Conservation (phyloP, 1,139 yeast genomes). For the Candida sp. region DNA sequence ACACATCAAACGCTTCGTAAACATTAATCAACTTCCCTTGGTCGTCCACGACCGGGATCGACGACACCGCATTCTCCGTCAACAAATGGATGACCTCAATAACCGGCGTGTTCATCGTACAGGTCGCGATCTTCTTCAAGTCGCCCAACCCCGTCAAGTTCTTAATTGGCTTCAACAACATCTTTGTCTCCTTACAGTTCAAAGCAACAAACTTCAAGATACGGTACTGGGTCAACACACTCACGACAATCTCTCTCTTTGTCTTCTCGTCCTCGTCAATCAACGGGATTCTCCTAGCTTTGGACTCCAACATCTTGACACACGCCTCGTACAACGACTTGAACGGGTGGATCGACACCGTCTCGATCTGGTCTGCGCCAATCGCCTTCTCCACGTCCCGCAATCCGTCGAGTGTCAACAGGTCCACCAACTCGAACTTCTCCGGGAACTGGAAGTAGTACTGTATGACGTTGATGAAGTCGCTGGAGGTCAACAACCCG, state of each 20-base stretch:
- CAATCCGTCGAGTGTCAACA: conserved; percentile 82
- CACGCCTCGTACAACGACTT: conserved; percentile 93
- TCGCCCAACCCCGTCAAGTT: conserved; percentile 65
- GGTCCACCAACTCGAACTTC: conserved; percentile 88
- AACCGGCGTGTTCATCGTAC: conserved; percentile 92
- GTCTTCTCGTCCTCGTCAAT: conserved; percentile 95
- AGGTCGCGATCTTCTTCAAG: conserved; percentile 68
- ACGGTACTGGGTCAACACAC: conserved; percentile 96
- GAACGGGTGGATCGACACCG: conserved; percentile 90
- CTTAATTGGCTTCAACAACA: conserved; percentile 75
- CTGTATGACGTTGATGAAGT: conserved; percentile 94
- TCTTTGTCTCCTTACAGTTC: conserved; percentile 94
- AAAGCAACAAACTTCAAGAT: conserved; percentile 94
- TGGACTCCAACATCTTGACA: conserved; percentile 85
- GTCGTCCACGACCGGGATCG: conserved; percentile 92
- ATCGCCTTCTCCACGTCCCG: conserved; percentile 86
- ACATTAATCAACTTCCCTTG: conserved; percentile 79
- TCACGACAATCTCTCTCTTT: conserved; percentile 91
- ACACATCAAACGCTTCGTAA: conserved; percentile 95
- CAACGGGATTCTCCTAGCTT: conserved; percentile 93
- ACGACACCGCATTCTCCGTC: conserved; percentile 80
- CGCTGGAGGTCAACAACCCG: conserved; percentile 90
- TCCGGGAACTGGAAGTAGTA: conserved; percentile 94
- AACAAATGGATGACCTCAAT: conserved; percentile 89
- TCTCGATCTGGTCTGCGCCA: conserved; percentile 89